Evolutionary conservation across 768 basidiomycete genomes (phyloP).

Genomic region (Infundibulicybe gibba): DNA sequence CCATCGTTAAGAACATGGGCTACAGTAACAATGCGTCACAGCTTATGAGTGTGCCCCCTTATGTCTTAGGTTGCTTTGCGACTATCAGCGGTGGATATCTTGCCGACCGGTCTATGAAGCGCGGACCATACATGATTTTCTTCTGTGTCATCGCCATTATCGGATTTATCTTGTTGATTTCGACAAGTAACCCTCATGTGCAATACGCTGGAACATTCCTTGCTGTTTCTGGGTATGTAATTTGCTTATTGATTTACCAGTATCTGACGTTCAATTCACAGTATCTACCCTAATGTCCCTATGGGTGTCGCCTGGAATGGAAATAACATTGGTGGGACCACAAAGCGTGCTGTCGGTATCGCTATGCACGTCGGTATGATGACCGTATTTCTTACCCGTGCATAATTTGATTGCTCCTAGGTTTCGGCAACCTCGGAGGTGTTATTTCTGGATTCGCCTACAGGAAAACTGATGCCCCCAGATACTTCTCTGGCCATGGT

Average conservation of each 20-base stretch:
- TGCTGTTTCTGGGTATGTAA: conserved; percentile 23
- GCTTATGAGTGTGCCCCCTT: conserved; percentile 41
- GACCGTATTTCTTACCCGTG: background rate
- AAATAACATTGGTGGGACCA: conserved; percentile 28
- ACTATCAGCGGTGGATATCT: conserved; percentile 18
- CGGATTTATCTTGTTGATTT: conserved; percentile 23
- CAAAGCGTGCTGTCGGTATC: conserved; percentile 29
- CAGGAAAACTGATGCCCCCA: conserved; percentile 20
- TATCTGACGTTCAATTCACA: conserved; percentile 4
- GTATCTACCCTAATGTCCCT: conserved; percentile 27
- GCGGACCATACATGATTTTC: conserved; percentile 23
- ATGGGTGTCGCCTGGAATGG: conserved; percentile 30
- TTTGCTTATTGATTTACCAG: background rate
- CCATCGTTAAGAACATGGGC: conserved; percentile 48
- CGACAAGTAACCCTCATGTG: conserved; percentile 18
- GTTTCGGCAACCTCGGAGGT: conserved; percentile 27
- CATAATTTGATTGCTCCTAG: conserved; percentile 3
- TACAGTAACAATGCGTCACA: conserved; percentile 37
- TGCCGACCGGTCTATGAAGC: conserved; percentile 19
- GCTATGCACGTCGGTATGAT: conserved; percentile 27
- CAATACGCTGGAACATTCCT: conserved; percentile 27
- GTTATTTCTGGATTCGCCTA: conserved; percentile 26
- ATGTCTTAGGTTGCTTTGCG: conserved; percentile 23
- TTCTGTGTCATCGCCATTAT: conserved; percentile 20
- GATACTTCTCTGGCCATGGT: conserved; percentile 27